Evolutionary conservation across 208 protist genomes (phyloP).

Genomic region (Trypanosoma brucei): DNA sequence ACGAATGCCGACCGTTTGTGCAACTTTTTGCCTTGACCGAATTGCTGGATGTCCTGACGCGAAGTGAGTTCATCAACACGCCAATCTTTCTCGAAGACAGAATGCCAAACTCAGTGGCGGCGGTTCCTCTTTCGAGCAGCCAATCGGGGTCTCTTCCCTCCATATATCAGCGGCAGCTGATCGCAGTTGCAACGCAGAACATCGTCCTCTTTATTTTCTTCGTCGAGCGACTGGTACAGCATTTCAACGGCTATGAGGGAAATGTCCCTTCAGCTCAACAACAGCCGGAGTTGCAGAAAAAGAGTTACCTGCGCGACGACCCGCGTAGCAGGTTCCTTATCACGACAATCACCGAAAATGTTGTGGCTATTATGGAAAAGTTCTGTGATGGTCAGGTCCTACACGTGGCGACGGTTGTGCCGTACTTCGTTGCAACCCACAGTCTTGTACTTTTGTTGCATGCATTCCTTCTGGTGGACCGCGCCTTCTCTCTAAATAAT

Average conservation of each 20-base stretch:
- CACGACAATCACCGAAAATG: constrained; percentile 15
- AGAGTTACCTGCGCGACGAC: constrained; percentile 15
- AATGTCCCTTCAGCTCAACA: not conserved
- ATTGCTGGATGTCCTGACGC: constrained; percentile 37
- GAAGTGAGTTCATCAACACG: constrained; percentile 29
- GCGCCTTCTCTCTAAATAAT: constrained; percentile 1
- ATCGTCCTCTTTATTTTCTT: constrained; percentile 49
- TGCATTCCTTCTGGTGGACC: constrained; percentile 50
- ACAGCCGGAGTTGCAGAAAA: not conserved
- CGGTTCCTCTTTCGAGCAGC: not conserved
- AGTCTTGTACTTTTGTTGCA: constrained; percentile 63
- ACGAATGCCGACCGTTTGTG: constrained; percentile 53
- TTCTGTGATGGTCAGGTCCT: constrained; percentile 16
- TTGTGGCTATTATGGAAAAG: constrained; percentile 22
- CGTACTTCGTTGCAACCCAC: constrained; percentile 53
- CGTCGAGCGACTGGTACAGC: constrained; percentile 30
- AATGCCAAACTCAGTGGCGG: not conserved
- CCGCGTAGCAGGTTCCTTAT: constrained; percentile 13
- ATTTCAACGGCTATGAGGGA: constrained; percentile 2
- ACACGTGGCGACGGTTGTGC: constrained; percentile 4
- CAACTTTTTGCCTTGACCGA: constrained; percentile 54
- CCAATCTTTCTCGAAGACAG: constrained; percentile 12
- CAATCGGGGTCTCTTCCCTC: constrained; percentile 20
- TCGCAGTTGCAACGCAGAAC: constrained; percentile 52
- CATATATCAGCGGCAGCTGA: constrained; percentile 30